phyloP scores from a whole-genome alignment of 2,329 filamentous ascomycete genomes.

The Trichophyton mentagrophytes region DNA sequence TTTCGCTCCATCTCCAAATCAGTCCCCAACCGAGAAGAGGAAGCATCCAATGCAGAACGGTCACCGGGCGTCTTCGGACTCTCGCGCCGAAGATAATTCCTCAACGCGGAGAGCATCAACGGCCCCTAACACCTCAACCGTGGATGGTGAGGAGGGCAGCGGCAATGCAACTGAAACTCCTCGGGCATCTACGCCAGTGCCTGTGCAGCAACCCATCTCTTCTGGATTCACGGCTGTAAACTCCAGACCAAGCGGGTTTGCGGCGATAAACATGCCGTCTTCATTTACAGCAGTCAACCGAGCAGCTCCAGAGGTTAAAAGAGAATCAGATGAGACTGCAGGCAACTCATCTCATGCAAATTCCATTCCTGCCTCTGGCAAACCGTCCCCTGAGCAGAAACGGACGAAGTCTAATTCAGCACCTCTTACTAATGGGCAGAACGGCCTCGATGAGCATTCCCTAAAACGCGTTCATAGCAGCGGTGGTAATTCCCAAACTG shows the following conservation, averaged over 20 bases:
- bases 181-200: slow-evolving; percentile 26
- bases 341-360: slow-evolving; percentile 53
- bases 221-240: slow-evolving; percentile 64
- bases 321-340: slow-evolving; percentile 43
- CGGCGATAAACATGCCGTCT: slow-evolving; percentile 44
- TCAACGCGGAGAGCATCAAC: slow-evolving; percentile 43
- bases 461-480: slow-evolving; percentile 67
- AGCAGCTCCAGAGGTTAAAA: slow-evolving; percentile 30
- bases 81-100: slow-evolving; percentile 56
- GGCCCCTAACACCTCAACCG: slow-evolving; percentile 44
- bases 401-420: slow-evolving; percentile 43
- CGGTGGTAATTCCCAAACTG: slow-evolving; percentile 35
- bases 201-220: slow-evolving; percentile 19
- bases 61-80: slow-evolving; percentile 34
- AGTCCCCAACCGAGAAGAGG: slow-evolving; percentile 56
- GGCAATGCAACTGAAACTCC: slow-evolving; percentile 24
- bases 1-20: slow-evolving; percentile 62
- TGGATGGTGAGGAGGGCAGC: slow-evolving; percentile 23
- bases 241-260: slow-evolving; percentile 40
- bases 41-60: slow-evolving; percentile 24
- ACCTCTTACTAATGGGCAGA: slow-evolving; percentile 41
- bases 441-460: slow-evolving; percentile 41
- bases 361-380: slow-evolving; percentile 34
- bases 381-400: slow-evolving; percentile 53
- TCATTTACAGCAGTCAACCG: slow-evolving; percentile 33